Percentiles rank a stretch among this genome's conserved stretches.
phyloP scores from a whole-genome alignment of 73 alveolate genomes.

The Effrenium voratum region DNA sequence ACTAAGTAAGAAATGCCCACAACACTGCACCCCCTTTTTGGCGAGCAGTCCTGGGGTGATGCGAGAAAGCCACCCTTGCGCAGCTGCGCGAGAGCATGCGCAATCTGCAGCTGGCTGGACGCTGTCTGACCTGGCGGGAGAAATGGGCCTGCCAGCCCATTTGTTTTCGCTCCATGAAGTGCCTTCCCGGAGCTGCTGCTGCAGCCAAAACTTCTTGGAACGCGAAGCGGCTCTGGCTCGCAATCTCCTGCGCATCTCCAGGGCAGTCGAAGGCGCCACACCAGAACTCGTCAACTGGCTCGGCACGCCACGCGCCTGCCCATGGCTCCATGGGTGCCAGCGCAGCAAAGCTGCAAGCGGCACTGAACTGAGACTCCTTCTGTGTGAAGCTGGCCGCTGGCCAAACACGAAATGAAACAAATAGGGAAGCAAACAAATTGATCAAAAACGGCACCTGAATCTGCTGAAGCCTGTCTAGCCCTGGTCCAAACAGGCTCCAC shows the following conservation, averaged over 20 bases:
- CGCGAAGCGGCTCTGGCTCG: no score
- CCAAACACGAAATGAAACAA: no score
- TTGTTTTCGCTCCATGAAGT: background rate
- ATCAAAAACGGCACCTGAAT: no score
- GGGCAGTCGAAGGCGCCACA: background rate
- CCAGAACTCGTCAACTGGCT: no score
- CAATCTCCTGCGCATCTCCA: background rate
- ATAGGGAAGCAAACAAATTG: no score
- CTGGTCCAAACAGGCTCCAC: no score
- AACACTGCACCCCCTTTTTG: background rate
- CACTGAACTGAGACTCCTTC: no score
- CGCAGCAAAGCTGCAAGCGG: no score
- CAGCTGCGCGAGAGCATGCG: slow-evolving; percentile 15
- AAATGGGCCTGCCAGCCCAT: no score
- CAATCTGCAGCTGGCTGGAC: slow-evolving; percentile 11
- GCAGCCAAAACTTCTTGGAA: slow-evolving; percentile 47
- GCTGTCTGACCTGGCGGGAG: background rate
- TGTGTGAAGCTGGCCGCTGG: no score
- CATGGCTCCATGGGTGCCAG: background rate
- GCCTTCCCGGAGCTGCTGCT: slow-evolving; percentile 46
- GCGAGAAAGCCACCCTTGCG: background rate
- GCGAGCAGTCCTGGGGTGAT: slow-evolving; percentile 34
- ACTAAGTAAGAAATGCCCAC: background rate
- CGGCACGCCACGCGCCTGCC: no score
- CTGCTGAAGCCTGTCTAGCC: no score